Conservation (phyloP, 208 protist species). For the Acanthamoeba royreba region DNA sequence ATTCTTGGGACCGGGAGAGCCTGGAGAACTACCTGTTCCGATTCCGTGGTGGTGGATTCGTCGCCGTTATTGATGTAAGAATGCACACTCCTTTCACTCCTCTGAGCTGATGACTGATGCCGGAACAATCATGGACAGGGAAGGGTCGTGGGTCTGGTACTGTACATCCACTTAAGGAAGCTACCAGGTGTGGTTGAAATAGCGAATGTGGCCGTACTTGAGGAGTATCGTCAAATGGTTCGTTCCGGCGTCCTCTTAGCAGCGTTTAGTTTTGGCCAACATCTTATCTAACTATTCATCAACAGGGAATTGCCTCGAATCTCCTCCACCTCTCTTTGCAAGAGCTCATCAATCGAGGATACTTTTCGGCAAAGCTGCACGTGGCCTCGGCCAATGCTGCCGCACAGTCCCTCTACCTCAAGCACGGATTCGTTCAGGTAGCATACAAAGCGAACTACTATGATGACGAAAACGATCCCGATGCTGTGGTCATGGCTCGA, state of each 20-base stretch:
- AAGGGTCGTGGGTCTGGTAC: background rate
- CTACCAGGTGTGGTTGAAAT: background rate
- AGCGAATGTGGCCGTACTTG: background rate
- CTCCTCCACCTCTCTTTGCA: background rate
- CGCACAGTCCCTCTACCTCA: background rate
- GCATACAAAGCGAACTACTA: background rate
- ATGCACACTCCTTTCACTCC: background rate
- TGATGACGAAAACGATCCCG: background rate
- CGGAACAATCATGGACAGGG: background rate
- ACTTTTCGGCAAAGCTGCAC: background rate
- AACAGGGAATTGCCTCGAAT: background rate
- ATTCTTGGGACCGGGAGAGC: background rate
- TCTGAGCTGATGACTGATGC: background rate
- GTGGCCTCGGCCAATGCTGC: background rate
- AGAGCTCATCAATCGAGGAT: background rate
- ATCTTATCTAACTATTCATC: background rate
- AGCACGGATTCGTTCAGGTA: background rate
- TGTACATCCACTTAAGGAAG: no score
- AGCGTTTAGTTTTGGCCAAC: background rate
- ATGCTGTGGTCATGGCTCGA: background rate
- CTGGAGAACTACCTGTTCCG: background rate
- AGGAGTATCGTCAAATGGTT: background rate
- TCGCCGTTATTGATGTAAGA: background rate
- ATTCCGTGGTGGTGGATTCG: background rate
- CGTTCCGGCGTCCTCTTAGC: background rate